Conservation (phyloP, 441 rosid species). For the Flueggea neowawraea region DNA sequence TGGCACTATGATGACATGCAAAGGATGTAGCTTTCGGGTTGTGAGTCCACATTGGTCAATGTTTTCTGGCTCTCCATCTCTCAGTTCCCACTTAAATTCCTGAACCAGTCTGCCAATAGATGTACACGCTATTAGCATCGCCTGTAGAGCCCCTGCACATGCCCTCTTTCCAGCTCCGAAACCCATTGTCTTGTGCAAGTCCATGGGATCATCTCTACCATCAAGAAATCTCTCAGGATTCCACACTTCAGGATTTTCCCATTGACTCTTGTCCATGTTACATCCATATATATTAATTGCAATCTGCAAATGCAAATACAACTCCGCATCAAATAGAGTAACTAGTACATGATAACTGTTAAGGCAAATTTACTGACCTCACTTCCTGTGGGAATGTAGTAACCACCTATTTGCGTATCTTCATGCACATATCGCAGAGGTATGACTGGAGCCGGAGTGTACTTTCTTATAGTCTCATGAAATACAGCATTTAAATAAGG, state of each 20-base stretch:
- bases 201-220: slow-evolving; percentile 39
- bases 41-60: slow-evolving; percentile 63
- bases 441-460: slow-evolving; percentile 66
- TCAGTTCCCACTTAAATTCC: slow-evolving; percentile 66
- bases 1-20: slow-evolving; percentile 47
- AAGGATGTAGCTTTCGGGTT: slow-evolving; percentile 63
- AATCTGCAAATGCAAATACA: slow-evolving; percentile 38
- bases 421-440: slow-evolving; percentile 73
- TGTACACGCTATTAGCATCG: slow-evolving; percentile 46
- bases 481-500: slow-evolving; percentile 62
- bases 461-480: slow-evolving; percentile 77
- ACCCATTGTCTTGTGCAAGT: slow-evolving; percentile 82
- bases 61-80: slow-evolving; percentile 57
- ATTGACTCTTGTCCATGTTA: slow-evolving; percentile 72
- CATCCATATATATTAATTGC: slow-evolving; percentile 85
- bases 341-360: not conserved
- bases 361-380: slow-evolving; percentile 37
- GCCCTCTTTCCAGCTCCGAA: slow-evolving; percentile 79
- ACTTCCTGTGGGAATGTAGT: slow-evolving; percentile 60
- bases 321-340: not conserved
- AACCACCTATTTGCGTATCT: slow-evolving; percentile 80
- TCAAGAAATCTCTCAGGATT: slow-evolving; percentile 64
- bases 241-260: slow-evolving; percentile 71
- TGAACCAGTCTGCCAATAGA: slow-evolving; percentile 74
- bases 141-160: slow-evolving; percentile 85